phyloP scores from a whole-genome alignment of 2,329 filamentous ascomycete species.

The Fusarium sterilihyphosum region DNA sequence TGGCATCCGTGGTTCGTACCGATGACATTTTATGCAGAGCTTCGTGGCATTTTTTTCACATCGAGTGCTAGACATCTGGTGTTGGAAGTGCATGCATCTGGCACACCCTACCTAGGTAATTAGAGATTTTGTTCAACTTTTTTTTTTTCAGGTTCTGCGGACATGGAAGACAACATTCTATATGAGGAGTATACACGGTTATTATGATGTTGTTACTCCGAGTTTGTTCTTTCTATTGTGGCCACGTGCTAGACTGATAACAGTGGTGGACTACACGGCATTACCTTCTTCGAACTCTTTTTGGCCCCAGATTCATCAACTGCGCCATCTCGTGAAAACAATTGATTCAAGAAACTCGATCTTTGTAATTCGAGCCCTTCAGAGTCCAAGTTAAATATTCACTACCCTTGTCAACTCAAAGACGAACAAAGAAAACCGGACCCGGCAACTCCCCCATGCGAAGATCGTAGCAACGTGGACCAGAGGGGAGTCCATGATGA shows the following conservation, averaged over 20 bases:
- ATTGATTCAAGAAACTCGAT: background rate
- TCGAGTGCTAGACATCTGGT: background rate
- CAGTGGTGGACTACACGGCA: background rate
- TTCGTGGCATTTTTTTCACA: constrained; percentile 44
- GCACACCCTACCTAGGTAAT: background rate
- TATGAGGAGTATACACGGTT: background rate
- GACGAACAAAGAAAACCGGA: constrained; percentile 36
- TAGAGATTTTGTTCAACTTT: background rate
- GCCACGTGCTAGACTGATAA: constrained; percentile 4
- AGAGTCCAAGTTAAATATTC: constrained; percentile 3
- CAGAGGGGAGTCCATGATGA: constrained; percentile 30
- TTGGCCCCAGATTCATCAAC: background rate
- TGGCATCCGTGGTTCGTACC: constrained; percentile 22
- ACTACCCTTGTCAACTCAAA: constrained; percentile 20
- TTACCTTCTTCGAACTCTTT: background rate
- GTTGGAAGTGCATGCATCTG: constrained; percentile 26
- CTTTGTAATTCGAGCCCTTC: background rate
- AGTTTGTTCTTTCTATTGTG: background rate
- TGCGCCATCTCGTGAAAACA: background rate
- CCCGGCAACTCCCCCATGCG: constrained; percentile 41
- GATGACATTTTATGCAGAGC: constrained; percentile 43
- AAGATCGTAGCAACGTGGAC: constrained; percentile 43
- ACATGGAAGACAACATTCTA: background rate
- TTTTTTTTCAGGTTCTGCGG: background rate
- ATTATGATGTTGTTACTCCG: background rate